Base-by-base conservation (phyloP, 768 basidiomycete species). In the Scleroderma bovista region DNA sequence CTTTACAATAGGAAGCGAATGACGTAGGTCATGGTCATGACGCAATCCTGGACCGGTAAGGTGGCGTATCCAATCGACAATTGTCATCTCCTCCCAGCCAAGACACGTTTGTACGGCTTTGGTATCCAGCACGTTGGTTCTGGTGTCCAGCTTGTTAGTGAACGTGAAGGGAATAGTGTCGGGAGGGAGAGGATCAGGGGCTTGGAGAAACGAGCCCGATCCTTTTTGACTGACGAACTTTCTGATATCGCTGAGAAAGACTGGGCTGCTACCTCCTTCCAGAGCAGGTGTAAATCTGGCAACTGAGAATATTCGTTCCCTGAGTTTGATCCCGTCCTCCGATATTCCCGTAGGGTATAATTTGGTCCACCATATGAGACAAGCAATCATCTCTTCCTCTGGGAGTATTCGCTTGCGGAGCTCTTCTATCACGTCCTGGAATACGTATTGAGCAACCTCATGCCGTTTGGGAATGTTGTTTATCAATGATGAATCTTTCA, bases 281-380 rank as follows among this genome's bases (percentile, higher is more conserved):
- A 16, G 39, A 32, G 31, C n/a, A 11, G n/a, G 26, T 7, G 6
- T 3, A 13, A 36, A 13, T 36, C 13, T 36, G 34, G 34, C 13
- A 13, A 36, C n/a, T 5, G 34, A 36, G 3, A 36, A 36, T 33
- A n/a, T 33, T 7, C 32, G 15, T 33, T 33, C 15, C 15, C 15
- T 7, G 32, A 8, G 32, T 15, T 33, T 33, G 7, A 7, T 15
- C 32, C 8, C 32, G 8, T 15, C 34, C 12, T 36, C 34, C n/a
- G 34, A 3, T n/a, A 12, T 36, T 3, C 13, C 12, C 12, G 6
- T n/a, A 15, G 4, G 12, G 22, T 29, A 46, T 24, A 76, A 59
- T 8, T 52, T 55, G 40, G 78, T 69, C 87, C 92, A 92, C 94
- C 94, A 97, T 48, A 79, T 77, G 58, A 94, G 65, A 62, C 86